phyloP scores from a whole-genome alignment of 2,329 filamentous ascomycete species.

The Phyllosticta ampelicida region DNA sequence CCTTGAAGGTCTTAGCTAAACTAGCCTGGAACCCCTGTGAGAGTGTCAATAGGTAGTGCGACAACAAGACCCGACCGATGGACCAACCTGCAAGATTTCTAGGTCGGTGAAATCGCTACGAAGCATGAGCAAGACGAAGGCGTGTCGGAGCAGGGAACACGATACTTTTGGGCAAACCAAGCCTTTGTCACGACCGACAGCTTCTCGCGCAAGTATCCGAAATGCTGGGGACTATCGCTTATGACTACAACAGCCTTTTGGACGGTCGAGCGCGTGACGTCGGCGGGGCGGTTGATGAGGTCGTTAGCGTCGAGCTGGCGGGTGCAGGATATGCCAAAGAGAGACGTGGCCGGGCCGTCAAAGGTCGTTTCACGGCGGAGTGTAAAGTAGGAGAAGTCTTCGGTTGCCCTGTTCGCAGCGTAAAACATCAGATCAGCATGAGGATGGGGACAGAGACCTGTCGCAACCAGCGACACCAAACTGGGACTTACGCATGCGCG shows the following conservation, averaged over 20 bases:
- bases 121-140: conserved; percentile 11
- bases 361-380: conserved; percentile 49
- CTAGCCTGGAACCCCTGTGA: conserved; percentile 77
- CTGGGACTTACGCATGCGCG: conserved; percentile 66
- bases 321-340: conserved; percentile 95
- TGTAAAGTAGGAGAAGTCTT: conserved; percentile 99
- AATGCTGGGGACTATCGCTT: conserved; percentile 78
- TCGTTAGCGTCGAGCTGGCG: conserved; percentile 74
- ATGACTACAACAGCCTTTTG: conserved; percentile 97
- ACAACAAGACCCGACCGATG: neutral
- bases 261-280: conserved; percentile 94
- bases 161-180: conserved; percentile 83
- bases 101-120: conserved; percentile 72
- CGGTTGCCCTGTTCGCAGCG: conserved; percentile 51
- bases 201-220: conserved; percentile 83
- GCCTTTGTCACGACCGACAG: conserved; percentile 83
- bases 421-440: neutral
- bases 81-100: conserved; percentile 61
- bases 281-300: conserved; percentile 66
- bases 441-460: neutral
- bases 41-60: conserved; percentile 9
- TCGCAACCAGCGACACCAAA: neutral
- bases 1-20: conserved; percentile 47
- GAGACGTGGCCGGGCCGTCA: conserved; percentile 55
- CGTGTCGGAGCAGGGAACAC: conserved; percentile 12